Base-by-base conservation (phyloP, 2,329 filamentous ascomycete species). In the Hypoxylon sp. region DNA sequence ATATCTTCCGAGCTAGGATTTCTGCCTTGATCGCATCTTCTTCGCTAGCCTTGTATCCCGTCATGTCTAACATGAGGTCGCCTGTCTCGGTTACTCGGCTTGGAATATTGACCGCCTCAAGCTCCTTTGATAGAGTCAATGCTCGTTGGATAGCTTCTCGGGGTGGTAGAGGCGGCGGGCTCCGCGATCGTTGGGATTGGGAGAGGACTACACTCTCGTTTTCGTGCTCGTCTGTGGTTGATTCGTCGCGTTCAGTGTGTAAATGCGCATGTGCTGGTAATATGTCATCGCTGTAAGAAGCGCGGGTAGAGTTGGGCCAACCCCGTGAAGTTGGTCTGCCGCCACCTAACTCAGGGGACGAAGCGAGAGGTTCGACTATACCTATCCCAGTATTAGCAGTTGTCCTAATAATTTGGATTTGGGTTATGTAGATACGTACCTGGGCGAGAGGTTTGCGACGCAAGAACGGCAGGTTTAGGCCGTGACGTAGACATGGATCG, bases 21-120 rank as follows among this genome's bases (percentile, higher is more conserved):
- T 99, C 96, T 17, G 96, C 95, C 51, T 93, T 90, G 59, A 98
- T 85, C 5, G 95, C 92, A 74, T 98, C 94, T 74, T 97, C 94
- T 73, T 98, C 95, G 76, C 91, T 97, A 78, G 91, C 93, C 80
- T 98, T 98, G 82, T 97, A 98, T 0, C 94, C 94, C 0, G 94
- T 94, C 94, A 99, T 98, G 79, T 99, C 96, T 58, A 99, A 84
- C 94, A 98, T 98, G 61, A 99, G 84, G 80, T 99, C 96, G 14
- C 96, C 96, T 0, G 89, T 92, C 63, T 97, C 94, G 0, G 92
- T 98, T n/a, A 99, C 91, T 71, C 93, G 91, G 63, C 92, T 96
- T 5, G 94, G 94, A 66, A 99, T 98, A 77, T 98, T 98, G 52
- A 92, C 96, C 2, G 90, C 91, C 50, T 93, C 93, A 2, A 99